Base-by-base conservation (phyloP, 108 stramenopile species). In the Bacterosira constricta region DNA sequence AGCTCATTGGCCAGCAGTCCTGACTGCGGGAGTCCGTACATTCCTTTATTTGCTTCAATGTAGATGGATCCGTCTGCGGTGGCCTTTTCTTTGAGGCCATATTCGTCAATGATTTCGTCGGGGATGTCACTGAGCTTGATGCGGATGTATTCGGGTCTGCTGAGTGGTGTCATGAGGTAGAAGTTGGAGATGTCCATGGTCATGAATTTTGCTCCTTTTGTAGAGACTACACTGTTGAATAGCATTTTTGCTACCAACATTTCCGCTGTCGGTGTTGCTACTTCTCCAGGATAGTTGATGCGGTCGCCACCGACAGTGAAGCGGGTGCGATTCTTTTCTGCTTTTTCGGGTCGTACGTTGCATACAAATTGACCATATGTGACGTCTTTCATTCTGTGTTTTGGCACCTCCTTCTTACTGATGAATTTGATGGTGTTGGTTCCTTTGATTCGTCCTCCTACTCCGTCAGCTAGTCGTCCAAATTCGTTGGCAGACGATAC, bases 101-200 rank as follows among this genome's bases (percentile, higher is more conserved):
- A 84, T 34, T 81, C 62, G 6, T 77, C 54, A 11, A 77, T 67
- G 57, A 84, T 23, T 8, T 6, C 13, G n/a, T n/a, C n/a, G n/a
- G n/a, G n/a, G n/a, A n/a, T n/a, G n/a, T n/a, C n/a, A n/a, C n/a
- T n/a, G n/a, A 55, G 6, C 42, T 37, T 77, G 27, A 85, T 71
- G 7, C 75, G 39, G 45, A 84, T 84, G 73, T 70, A 80, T 59
- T 84, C 77, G 59, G 17, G 46, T 13, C 25, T 15, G 23, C 47
- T 47, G 59, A 82, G 51, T 5, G 63, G 63, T 20, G 81, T 78
- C 66, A 34, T 41, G 15, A 85, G 74, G 57, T 79, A 85, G 8
- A 45, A 45, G 45, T 81, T 66, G 21, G 77, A 81, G 63, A 84
- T 6, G 29, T 79, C 79, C 20, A 66, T 45, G 31, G 63, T 72